A percentile compares a stretch with the other conserved stretches of the same genome.
Evolutionary conservation across 352 stramenopile species (phyloP).

Genomic region (Phytophthora colocasiae): DNA sequence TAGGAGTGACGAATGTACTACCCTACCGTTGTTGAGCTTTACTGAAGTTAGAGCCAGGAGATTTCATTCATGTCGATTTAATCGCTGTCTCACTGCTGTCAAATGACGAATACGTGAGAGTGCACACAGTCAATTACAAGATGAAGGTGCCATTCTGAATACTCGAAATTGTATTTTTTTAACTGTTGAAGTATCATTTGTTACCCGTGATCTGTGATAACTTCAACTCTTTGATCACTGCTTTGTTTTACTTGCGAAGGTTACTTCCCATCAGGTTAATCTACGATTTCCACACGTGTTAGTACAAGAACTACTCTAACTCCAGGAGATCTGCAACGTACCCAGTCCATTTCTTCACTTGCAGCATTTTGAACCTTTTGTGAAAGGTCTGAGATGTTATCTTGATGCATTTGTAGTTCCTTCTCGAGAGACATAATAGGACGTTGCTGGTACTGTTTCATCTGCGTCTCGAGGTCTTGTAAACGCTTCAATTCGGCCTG

Average conservation of each 20-base stretch:
- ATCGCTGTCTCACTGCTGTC: constrained; percentile 3
- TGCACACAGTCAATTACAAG: not conserved
- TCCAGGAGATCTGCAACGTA: not conserved
- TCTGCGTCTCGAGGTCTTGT: constrained; percentile 20
- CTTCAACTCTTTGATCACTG: too few species aligned
- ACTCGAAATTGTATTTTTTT: too few species aligned
- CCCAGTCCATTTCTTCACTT: constrained; percentile 34
- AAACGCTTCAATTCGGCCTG: constrained; percentile 30
- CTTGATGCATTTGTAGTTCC: constrained; percentile 25
- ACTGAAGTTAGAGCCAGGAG: too few species aligned
- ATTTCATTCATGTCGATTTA: too few species aligned
- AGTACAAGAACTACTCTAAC: not conserved
- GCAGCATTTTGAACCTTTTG: constrained; percentile 23
- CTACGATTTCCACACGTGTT: not conserved
- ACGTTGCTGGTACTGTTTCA: constrained; percentile 26
- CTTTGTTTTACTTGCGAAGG: constrained; percentile 10
- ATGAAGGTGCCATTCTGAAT: too few species aligned
- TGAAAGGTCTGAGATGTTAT: constrained; percentile 19
- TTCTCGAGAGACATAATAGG: constrained; percentile 30
- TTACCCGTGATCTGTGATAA: too few species aligned
- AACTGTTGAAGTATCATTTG: too few species aligned
- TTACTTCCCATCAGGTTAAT: constrained; percentile 20
- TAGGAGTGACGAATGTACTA: too few species aligned
- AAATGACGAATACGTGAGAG: constrained; percentile 5
- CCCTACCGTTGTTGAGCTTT: too few species aligned